Conservation (phyloP, 306 rosid genomes). For the Begonia peltatifolia region DNA sequence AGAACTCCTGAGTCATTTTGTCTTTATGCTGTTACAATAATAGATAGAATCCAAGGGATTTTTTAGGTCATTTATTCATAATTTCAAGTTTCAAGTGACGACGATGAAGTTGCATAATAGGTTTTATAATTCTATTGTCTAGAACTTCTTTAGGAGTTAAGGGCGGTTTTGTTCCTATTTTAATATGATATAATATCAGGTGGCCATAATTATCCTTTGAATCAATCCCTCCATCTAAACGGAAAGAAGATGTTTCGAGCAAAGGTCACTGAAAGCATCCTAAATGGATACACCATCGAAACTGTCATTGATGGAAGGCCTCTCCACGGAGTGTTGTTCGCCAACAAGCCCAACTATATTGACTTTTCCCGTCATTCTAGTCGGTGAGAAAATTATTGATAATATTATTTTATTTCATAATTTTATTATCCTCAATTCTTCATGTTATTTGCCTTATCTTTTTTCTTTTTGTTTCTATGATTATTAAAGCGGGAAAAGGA, state of each 20-base stretch:
- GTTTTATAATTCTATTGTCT: no score
- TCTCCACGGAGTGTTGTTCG: slow-evolving; percentile 65
- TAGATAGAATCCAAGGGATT: no score
- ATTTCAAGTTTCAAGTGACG: no score
- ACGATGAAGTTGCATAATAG: no score
- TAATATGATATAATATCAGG: background rate
- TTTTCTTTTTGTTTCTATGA: slow-evolving; percentile 10
- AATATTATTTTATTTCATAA: slow-evolving; percentile 36
- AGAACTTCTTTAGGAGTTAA: no score
- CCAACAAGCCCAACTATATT: slow-evolving; percentile 33
- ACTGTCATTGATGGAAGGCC: slow-evolving; percentile 88
- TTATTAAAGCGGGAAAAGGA: slow-evolving; percentile 57
- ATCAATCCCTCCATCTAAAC: slow-evolving; percentile 22
- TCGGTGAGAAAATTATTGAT: slow-evolving; percentile 29
- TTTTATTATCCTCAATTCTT: slow-evolving; percentile 1
- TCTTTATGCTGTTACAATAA: no score
- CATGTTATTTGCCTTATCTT: slow-evolving; percentile 3
- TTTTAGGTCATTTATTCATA: no score
- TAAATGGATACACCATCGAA: slow-evolving; percentile 59
- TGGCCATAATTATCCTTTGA: slow-evolving; percentile 18
- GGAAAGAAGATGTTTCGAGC: slow-evolving; percentile 71
- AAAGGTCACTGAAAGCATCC: slow-evolving; percentile 47
- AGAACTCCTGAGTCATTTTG: no score
- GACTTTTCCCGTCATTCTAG: slow-evolving; percentile 23
- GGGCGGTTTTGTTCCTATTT: no score